A percentile compares a stretch with the other conserved stretches of the same genome.
phyloP scores from a whole-genome alignment of 1,139 yeast species.

The Sugiyamaella neomexicana region DNA sequence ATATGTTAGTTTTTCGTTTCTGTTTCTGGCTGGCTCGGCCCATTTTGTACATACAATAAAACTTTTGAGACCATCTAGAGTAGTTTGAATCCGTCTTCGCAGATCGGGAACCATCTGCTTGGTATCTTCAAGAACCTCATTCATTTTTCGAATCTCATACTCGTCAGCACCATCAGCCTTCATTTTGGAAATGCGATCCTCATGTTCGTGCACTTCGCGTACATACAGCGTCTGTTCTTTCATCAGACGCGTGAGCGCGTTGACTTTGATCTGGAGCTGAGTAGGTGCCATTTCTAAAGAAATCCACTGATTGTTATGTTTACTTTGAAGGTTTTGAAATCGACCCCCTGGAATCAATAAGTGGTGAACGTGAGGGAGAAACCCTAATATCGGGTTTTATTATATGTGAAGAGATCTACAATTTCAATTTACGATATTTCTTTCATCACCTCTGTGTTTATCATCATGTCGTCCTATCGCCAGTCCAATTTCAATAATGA shows the following conservation, averaged over 20 bases:
- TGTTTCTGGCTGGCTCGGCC: not conserved
- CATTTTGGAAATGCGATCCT: constrained; percentile 46
- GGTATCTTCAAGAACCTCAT: constrained; percentile 68
- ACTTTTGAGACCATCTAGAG: constrained; percentile 49
- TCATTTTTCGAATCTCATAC: constrained; percentile 67
- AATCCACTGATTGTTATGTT: no score
- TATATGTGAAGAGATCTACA: not conserved
- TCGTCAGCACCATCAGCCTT: constrained; percentile 53
- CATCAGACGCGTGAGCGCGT: constrained; percentile 68
- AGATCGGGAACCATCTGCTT: constrained; percentile 67
- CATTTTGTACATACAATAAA: constrained; percentile 37
- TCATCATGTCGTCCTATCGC: constrained; percentile 7
- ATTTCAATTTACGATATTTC: not conserved
- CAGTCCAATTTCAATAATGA: constrained; percentile 3
- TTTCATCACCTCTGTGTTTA: not conserved
- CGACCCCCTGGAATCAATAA: constrained; percentile 1
- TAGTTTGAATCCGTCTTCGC: constrained; percentile 52
- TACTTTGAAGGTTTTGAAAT: no score
- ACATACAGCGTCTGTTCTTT: constrained; percentile 70
- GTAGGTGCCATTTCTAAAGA: constrained; percentile 64
- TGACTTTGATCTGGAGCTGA: constrained; percentile 69
- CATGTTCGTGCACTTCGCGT: constrained; percentile 64
- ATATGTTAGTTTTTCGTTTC: not conserved
- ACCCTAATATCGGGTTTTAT: constrained; percentile 10
- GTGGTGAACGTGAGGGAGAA: not conserved